Percentiles rank a stretch among this genome's conserved stretches.
Evolutionary conservation across 441 rosid species (phyloP).

Genomic region (Gossypium davidsonii): DNA sequence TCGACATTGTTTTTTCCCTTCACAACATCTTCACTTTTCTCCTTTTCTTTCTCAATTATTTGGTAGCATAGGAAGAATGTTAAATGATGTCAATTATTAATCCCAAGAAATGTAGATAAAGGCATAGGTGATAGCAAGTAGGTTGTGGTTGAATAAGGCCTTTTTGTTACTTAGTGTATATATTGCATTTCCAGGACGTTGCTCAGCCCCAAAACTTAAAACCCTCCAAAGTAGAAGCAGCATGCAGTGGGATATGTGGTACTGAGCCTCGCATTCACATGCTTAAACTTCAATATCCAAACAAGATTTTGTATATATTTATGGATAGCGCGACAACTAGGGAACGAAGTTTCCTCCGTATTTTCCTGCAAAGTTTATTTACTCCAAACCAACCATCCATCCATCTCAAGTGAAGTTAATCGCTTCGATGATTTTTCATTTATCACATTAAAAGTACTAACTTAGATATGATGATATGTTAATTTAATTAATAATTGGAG

Average conservation of each 20-base stretch:
- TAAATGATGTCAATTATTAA: neutral
- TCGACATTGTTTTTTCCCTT: neutral
- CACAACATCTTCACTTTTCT: neutral
- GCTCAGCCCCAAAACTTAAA: neutral
- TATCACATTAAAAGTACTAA: no score
- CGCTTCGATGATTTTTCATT: no score
- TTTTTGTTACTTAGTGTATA: neutral
- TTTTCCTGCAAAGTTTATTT: neutral
- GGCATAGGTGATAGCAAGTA: neutral
- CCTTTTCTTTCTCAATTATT: neutral
- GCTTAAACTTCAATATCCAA: neutral
- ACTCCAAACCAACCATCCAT: neutral
- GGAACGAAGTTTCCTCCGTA: neutral
- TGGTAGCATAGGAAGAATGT: neutral
- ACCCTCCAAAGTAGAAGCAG: neutral
- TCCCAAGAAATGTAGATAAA: neutral
- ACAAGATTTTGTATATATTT: neutral
- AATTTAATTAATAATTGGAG: no score
- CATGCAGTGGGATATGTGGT: neutral
- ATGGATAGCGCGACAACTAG: neutral
- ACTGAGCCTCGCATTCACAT: neutral
- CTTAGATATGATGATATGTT: no score
- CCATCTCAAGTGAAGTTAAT: no score
- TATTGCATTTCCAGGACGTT: neutral
- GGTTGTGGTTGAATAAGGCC: neutral